phyloP scores from a whole-genome alignment of 352 stramenopile species.

The Phytophthora melonis region DNA sequence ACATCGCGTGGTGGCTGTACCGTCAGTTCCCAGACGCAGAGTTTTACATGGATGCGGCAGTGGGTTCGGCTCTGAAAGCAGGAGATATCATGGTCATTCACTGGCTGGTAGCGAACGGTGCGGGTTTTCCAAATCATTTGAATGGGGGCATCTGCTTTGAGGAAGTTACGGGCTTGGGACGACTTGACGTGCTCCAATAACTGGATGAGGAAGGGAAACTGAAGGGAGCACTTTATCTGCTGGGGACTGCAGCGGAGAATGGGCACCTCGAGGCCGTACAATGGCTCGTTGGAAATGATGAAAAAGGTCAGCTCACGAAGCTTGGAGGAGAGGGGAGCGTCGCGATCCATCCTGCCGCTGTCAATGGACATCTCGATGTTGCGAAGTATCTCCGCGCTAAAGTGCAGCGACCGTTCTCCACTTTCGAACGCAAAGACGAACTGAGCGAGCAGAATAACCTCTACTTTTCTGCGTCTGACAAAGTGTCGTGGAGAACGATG shows the following conservation, averaged over 20 bases:
- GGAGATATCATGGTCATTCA: background rate
- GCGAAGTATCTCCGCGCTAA: background rate
- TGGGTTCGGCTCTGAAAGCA: background rate
- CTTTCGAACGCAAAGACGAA: background rate
- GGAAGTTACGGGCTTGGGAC: background rate
- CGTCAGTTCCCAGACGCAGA: background rate
- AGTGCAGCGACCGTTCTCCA: background rate
- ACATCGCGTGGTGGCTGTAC: background rate
- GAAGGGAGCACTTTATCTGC: background rate
- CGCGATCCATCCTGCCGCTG: background rate
- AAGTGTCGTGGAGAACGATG: too few species aligned
- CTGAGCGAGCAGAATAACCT: too few species aligned
- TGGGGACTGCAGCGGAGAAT: background rate
- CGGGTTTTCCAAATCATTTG: too few species aligned
- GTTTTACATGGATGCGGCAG: background rate
- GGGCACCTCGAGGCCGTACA: background rate
- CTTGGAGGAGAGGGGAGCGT: background rate
- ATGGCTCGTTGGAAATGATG: background rate
- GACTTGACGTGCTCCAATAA: background rate
- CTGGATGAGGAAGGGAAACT: background rate
- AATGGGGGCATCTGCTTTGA: background rate
- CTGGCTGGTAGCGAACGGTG: background rate
- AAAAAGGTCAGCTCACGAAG: background rate
- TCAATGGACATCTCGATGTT: background rate
- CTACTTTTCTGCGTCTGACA: too few species aligned